Percentiles rank a stretch among this genome's conserved stretches.
These are phyloP conservation scores for Leccinum variabile DNA, from an alignment of 1,284 basidiomycete species.

Conservation along the genomic window DNA sequence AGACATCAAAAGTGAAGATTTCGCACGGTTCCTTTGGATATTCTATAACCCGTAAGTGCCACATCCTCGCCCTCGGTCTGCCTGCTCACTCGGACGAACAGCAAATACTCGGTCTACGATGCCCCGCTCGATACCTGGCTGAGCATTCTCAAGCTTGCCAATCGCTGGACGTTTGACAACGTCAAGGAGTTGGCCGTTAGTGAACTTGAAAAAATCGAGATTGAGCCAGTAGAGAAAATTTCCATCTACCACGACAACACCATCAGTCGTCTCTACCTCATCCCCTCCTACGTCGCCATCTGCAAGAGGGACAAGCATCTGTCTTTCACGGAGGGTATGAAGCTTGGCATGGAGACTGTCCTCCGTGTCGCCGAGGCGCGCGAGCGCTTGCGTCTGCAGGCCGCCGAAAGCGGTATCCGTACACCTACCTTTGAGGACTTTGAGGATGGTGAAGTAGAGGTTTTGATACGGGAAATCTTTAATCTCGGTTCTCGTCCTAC, in stretches of 20 bases:
- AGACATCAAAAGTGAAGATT: constrained; percentile 47
- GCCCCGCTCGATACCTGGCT: constrained; percentile 51
- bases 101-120: constrained; percentile 56
- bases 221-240: constrained; percentile 49
- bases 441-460: constrained; percentile 39
- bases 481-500: constrained; percentile 31
- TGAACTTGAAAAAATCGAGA: constrained; percentile 46
- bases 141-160: constrained; percentile 49
- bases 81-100: constrained; percentile 27
- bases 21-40: constrained; percentile 57
- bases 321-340: constrained; percentile 45
- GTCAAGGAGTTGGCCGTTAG: constrained; percentile 50
- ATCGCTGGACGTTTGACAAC: constrained; percentile 48
- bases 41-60: constrained; percentile 60
- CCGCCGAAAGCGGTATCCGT: constrained; percentile 38
- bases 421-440: constrained; percentile 39
- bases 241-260: constrained; percentile 49
- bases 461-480: constrained; percentile 42
- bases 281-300: constrained; percentile 48
- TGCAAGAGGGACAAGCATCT: constrained; percentile 47
- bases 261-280: constrained; percentile 46
- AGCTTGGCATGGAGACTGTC: constrained; percentile 50
- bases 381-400: constrained; percentile 40
- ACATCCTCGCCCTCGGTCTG: background rate
- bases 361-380: constrained; percentile 49